Evolutionary conservation across 2,329 filamentous ascomycete species (phyloP), one percentile per base, ranked within the genome.

Genomic region (Septoria petroselini): DNA sequence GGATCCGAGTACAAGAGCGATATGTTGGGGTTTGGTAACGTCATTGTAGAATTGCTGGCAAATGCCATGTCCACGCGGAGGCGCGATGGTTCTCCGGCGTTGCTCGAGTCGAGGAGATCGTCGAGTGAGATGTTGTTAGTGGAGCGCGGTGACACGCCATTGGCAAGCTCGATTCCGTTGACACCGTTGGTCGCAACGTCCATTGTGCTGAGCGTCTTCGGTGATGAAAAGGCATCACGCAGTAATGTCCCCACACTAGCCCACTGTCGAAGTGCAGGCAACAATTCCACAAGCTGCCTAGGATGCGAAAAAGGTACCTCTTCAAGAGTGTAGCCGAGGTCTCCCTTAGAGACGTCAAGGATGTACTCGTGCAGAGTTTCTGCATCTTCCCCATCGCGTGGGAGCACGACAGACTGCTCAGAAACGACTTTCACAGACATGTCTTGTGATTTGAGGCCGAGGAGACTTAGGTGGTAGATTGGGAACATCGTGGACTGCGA

Each of bases 291-390:
- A 3, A 94, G 71, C 63, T 94, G 87, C 41, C 82, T 79, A 0
- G 88, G 88, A 62, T 94, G 88, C 2, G 82, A 81, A 62, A 94
- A 91, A 0, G 86, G 82, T 25, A 93, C 73, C 48, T 84, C 81
- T 1, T 78, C 79, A 7, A 94, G 67, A 2, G 76, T 74, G 48
- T 83, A 79, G 0, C 83, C 85, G 58, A 85, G 88, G 7, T 89
- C 86, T 2, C 82, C 79, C 66, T 88, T 88, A 47, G 86, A 81
- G 14, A 89, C 79, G 55, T 81, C 82, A 1, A 93, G 73, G 0
- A 77, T 81, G 62, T 85, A 86, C 9, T 69, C 66, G 58, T 79
- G 76, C 2, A 50, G 55, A 2, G 55, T 50, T 2, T 62, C 57
- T 4, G 9, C 30, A 23, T 62, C 61, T 14, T 53, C 33, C 5